Base-by-base conservation (phyloP, 2,329 filamentous ascomycete species). In the Pyrenophora graminea region DNA sequence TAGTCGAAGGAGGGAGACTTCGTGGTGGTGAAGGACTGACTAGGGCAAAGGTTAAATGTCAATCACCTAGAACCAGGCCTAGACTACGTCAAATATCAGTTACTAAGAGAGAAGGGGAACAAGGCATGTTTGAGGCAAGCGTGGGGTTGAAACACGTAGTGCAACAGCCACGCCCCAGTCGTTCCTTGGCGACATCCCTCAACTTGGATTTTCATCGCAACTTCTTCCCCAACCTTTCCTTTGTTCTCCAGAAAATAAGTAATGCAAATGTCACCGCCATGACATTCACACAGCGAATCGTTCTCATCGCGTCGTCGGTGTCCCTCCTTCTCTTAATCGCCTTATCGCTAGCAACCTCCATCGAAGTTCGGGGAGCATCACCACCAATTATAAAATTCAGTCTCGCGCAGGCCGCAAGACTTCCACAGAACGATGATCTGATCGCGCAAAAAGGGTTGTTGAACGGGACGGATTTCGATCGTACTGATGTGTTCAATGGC, bases 381-480 rank as follows among this genome's bases (percentile, higher is more conserved):
- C 43, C 44, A 32, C 66, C 61, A 41, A 31, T 69, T 10, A 55
- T 61, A 19, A 66, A 64, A 37, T 50, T 70, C 18, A 37, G 40
- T 1, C 37, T 61, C n/a, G 67, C 66, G 19, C 67, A 71, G 51
- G 66, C 62, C 6, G 63, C 62, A 33, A 64, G 63, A 45, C 39
- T 61, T 5, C 56, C 50, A 17, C 51, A 61, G 19, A 53, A 50
- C 3, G 58, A 63, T 12, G 49, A 51, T 4, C 34, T 61, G 13
- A 37, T 66, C n/a, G 41, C 57, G 23, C 59, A 46, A 21, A 66
- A 69, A 33, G 68, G 58, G 13, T 53, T 55, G 2, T 48, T 71
- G 17, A 69, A 72, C 39, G 64, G 63, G 4, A 66, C 67, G 0
- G 62, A 51, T 2, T 64, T 69, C 48, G 63, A 71, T 40, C 64